Evolutionary conservation across 2,329 filamentous ascomycete species (phyloP).

Genomic region (Hymenoscyphus linearis): DNA sequence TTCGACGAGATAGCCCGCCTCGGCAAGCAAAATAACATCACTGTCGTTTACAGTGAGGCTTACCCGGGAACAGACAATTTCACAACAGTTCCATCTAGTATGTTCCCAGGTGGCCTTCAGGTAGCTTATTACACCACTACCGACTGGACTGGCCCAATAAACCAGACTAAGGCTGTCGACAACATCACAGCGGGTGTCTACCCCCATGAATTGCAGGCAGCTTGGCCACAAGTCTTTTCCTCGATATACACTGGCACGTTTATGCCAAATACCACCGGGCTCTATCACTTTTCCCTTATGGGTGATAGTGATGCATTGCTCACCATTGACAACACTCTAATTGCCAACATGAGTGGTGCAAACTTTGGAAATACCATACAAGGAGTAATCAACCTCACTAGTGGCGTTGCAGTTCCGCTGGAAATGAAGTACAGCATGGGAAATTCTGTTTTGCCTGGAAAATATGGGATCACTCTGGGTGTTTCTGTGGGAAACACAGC

Average conservation of each 20-base stretch:
- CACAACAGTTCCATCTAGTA: background rate
- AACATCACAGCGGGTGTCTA: background rate
- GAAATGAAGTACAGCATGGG: background rate
- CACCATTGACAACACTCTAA: background rate
- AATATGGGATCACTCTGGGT: background rate
- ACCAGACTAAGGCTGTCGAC: background rate
- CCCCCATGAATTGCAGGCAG: background rate
- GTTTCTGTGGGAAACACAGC: background rate
- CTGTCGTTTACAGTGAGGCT: background rate
- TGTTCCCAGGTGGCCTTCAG: background rate
- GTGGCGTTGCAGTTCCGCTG: background rate
- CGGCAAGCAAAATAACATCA: background rate
- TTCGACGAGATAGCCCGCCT: background rate
- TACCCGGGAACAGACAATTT: background rate
- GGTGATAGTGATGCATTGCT: background rate
- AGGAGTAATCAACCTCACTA: background rate
- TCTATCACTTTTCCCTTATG: background rate
- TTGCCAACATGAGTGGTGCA: background rate
- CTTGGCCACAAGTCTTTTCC: background rate
- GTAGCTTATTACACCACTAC: background rate
- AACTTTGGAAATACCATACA: background rate
- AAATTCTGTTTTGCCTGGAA: background rate
- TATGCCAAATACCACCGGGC: background rate
- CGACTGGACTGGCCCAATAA: background rate
- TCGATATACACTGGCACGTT: background rate